These are phyloP conservation scores for Silene noctiflora DNA, from an alignment of 179 eudicot species.

Conservation along the genomic window DNA sequence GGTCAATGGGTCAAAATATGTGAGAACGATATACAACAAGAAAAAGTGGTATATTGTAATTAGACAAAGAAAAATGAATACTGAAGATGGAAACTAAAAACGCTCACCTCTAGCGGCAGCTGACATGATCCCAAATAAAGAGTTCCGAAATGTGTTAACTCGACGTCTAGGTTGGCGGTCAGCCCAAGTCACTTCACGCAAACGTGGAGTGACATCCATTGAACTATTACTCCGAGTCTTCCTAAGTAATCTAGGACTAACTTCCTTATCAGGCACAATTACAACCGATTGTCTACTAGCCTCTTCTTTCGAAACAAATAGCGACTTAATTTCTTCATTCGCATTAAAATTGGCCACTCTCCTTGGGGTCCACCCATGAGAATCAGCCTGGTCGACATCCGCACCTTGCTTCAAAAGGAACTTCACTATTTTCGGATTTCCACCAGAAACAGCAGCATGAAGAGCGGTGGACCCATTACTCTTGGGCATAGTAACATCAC, in stretches of 20 bases:
- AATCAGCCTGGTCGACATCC: slow-evolving; percentile 44
- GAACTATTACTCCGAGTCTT: slow-evolving; percentile 36
- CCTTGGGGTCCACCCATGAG: slow-evolving; percentile 50
- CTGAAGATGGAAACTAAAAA: not conserved
- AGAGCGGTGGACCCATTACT: slow-evolving; percentile 55
- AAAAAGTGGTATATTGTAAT: no score
- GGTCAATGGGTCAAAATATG: not conserved
- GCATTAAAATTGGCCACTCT: slow-evolving; percentile 40
- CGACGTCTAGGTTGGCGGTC: slow-evolving; percentile 32
- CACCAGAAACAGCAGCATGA: slow-evolving; percentile 48
- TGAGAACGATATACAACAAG: no score
- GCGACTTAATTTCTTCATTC: slow-evolving; percentile 47
- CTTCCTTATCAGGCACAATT: slow-evolving; percentile 8
- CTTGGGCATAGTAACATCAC: slow-evolving; percentile 44
- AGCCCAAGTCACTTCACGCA: slow-evolving; percentile 29
- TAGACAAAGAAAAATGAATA: not conserved
- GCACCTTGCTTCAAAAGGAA: slow-evolving; percentile 56
- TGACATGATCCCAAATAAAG: slow-evolving; percentile 59
- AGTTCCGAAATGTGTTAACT: slow-evolving; percentile 45
- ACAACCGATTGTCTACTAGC: not conserved
- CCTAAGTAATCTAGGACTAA: slow-evolving; percentile 27
- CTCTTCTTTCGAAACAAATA: slow-evolving; percentile 32
- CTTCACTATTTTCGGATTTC: slow-evolving; percentile 42
- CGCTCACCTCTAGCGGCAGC: slow-evolving; percentile 45
- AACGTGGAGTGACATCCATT: slow-evolving; percentile 25